Evolutionary conservation across 306 rosid genomes (phyloP).

Genomic region (Erythrophleum fordii): DNA sequence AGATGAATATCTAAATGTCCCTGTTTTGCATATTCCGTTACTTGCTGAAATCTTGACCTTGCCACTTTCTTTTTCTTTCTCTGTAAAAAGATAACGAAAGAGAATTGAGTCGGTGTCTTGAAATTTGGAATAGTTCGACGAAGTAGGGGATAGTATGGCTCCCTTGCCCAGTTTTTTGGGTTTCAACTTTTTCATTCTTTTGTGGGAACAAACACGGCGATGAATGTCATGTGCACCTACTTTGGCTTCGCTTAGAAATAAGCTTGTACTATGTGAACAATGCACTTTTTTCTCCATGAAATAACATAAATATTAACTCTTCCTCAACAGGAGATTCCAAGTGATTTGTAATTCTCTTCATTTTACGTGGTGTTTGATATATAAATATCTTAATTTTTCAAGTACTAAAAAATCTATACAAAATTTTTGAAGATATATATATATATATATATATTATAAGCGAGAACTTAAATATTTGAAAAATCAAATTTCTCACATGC

Average conservation of each 20-base stretch:
- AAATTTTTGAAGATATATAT: too few relatives aligned
- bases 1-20: slow-evolving; percentile 2
- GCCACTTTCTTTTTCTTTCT: slow-evolving; percentile 10
- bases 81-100: slow-evolving; percentile 25
- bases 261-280: slow-evolving; percentile 1
- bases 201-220: slow-evolving; percentile 9
- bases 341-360: too few relatives aligned
- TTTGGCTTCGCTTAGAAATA: slow-evolving; percentile 20
- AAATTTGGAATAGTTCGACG: slow-evolving; percentile 4
- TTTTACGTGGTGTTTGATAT: too few relatives aligned
- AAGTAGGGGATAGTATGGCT: slow-evolving; percentile 20
- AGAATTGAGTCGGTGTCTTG: slow-evolving; percentile 17
- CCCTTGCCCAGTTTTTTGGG: slow-evolving; percentile 40
- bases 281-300: neutral
- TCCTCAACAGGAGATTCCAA: neutral
- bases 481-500: too few relatives aligned
- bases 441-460: too few relatives aligned
- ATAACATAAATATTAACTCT: neutral
- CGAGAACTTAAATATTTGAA: too few relatives aligned
- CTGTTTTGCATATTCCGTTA: slow-evolving; percentile 31
- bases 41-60: neutral
- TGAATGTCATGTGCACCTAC: neutral
- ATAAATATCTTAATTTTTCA: too few relatives aligned
- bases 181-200: slow-evolving; percentile 35
- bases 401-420: too few relatives aligned